A percentile compares a stretch with the other conserved stretches of the same genome.
These are phyloP conservation scores for Alternaria triticimaculans DNA, from an alignment of 2,329 filamentous ascomycete species.

Conservation along the genomic window DNA sequence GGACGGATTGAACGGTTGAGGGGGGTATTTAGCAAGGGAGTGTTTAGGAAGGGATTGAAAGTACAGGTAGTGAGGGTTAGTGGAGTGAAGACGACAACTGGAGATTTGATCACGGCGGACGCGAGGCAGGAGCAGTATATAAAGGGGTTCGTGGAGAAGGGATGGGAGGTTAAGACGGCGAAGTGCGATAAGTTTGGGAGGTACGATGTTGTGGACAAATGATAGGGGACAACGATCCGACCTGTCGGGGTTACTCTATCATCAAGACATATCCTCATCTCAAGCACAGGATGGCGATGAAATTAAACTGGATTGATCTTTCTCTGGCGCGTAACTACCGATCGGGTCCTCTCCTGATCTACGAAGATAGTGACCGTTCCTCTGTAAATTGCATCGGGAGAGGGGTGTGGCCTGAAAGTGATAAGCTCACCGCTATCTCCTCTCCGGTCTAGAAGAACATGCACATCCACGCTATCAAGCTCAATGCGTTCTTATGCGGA, in stretches of 20 bases:
- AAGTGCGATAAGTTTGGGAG: neutral
- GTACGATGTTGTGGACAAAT: neutral
- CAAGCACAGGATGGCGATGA: neutral
- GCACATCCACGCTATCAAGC: neutral
- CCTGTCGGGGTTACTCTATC: no score
- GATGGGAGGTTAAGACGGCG: neutral
- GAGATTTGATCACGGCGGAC: no score
- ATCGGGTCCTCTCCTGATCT: neutral
- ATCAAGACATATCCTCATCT: neutral
- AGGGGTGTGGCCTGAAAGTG: neutral
- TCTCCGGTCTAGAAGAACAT: neutral
- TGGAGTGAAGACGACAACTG: neutral
- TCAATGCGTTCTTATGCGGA: neutral
- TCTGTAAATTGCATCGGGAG: neutral
- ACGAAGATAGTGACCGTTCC: neutral
- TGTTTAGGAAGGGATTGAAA: neutral
- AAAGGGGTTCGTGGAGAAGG: neutral
- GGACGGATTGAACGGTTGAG: neutral
- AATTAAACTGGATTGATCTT: neutral
- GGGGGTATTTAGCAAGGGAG: no score
- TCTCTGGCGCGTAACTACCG: neutral
- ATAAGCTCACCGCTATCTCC: neutral
- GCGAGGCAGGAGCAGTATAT: neutral
- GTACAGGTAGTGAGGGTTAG: neutral
- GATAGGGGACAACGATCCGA: neutral